phyloP scores from a whole-genome alignment of 768 basidiomycete species.

The Candolleomyces efflorescens region DNA sequence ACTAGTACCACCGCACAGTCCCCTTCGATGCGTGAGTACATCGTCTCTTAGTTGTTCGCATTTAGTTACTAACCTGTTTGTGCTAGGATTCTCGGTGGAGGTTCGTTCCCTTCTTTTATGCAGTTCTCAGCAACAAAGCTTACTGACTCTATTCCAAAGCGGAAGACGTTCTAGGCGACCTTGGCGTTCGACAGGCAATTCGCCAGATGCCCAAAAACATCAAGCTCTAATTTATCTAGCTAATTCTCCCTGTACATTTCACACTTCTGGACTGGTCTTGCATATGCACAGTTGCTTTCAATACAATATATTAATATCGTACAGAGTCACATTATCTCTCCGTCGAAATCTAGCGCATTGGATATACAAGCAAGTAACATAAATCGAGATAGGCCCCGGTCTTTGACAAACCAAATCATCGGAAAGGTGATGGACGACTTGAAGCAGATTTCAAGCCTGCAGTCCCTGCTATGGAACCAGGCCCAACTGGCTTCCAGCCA shows the following conservation, averaged over 20 bases:
- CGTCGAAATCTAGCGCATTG: background rate
- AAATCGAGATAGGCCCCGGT: no score
- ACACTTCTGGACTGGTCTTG: background rate
- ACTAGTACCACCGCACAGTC: conserved; percentile 59
- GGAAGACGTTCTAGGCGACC: conserved; percentile 76
- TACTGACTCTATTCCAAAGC: conserved; percentile 31
- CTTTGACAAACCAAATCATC: background rate
- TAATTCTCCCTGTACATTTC: background rate
- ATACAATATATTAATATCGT: background rate
- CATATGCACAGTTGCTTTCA: background rate
- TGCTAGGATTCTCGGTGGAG: conserved; percentile 63
- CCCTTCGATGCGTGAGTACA: conserved; percentile 55
- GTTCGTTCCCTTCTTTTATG: conserved; percentile 19
- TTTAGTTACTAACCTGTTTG: background rate
- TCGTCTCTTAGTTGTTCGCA: background rate
- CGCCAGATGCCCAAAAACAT: conserved; percentile 70
- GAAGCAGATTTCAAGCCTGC: conserved; percentile 12
- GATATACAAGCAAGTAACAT: no score
- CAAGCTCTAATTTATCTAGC: conserved; percentile 30
- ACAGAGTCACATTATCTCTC: background rate
- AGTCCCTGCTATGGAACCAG: conserved; percentile 34
- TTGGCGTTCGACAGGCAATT: conserved; percentile 80
- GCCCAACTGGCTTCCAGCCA: conserved; percentile 38
- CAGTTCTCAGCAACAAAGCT: background rate
- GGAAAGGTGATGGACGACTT: background rate